A percentile compares a stretch with the other conserved stretches of the same genome.
Evolutionary conservation across 768 basidiomycete species (phyloP).

Genomic region (Auricularia cornea): DNA sequence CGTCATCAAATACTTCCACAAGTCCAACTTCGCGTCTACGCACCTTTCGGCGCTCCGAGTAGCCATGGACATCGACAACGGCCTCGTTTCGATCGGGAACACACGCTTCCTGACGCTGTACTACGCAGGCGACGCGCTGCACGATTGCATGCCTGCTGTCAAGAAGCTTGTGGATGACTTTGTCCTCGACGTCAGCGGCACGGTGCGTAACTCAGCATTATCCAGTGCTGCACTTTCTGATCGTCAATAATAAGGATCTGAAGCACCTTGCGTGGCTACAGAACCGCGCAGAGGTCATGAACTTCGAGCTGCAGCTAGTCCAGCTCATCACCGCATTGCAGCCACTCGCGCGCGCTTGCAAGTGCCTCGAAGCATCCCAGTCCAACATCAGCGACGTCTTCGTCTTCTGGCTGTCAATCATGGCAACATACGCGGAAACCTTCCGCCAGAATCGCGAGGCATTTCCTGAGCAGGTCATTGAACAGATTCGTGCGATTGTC

Average conservation of each 20-base stretch:
- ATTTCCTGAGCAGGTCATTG: neutral
- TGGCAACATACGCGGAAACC: constrained; percentile 15
- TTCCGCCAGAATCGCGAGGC: neutral
- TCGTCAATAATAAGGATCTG: neutral
- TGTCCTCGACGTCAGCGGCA: neutral
- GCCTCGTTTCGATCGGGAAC: neutral
- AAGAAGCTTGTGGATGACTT: neutral
- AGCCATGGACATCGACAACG: neutral
- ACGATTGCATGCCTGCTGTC: neutral
- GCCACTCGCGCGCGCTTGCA: constrained; percentile 20
- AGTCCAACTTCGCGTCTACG: neutral
- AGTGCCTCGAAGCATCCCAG: constrained; percentile 25
- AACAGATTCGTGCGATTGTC: constrained; percentile 21
- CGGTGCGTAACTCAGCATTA: neutral
- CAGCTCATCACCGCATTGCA: constrained; percentile 6
- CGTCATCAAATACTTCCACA: neutral
- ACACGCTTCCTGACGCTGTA: neutral
- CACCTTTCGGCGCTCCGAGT: neutral
- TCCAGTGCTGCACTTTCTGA: neutral
- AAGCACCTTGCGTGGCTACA: neutral
- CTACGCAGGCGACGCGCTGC: neutral
- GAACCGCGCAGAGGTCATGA: neutral
- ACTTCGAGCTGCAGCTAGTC: neutral
- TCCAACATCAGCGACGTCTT: constrained; percentile 25
- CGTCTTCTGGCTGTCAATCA: constrained; percentile 28